phyloP scores from a whole-genome alignment of 371 early-diverging fungal genomes.

The Lichtheimia ramosa region DNA sequence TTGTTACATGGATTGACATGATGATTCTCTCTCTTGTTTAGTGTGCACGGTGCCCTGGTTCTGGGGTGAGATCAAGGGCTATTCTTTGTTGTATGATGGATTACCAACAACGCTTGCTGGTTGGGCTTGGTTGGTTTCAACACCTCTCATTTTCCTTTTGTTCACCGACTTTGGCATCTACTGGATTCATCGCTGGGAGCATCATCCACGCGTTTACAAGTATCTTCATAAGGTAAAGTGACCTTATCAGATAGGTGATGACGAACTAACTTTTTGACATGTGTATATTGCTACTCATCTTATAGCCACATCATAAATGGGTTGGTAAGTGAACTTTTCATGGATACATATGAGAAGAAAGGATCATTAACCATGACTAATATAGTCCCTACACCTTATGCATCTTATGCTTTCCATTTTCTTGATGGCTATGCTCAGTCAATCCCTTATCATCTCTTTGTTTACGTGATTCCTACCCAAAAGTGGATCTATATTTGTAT shows the following conservation, averaged over 20 bases:
- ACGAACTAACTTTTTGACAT: background rate
- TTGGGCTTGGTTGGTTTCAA: slow-evolving; percentile 67
- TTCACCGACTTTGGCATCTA: slow-evolving; percentile 95
- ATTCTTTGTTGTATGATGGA: slow-evolving; percentile 74
- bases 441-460: slow-evolving; percentile 89
- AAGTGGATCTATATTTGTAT: slow-evolving; percentile 80
- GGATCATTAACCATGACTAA: background rate
- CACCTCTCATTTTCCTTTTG: slow-evolving; percentile 74
- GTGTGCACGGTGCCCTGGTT: slow-evolving; percentile 91
- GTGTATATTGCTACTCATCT: background rate
- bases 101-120: slow-evolving; percentile 29
- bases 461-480: slow-evolving; percentile 87
- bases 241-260: background rate
- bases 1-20: no score
- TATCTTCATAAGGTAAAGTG: slow-evolving; percentile 79
- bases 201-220: slow-evolving; percentile 86
- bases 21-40: slow-evolving; percentile 5
- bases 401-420: slow-evolving; percentile 95
- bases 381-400: slow-evolving; percentile 89
- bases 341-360: background rate
- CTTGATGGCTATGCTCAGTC: slow-evolving; percentile 94
- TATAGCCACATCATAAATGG: slow-evolving; percentile 59
- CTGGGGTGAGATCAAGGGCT: slow-evolving; percentile 84
- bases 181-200: slow-evolving; percentile 91
- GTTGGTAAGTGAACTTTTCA: slow-evolving; percentile 24